Evolutionary conservation across 2,329 filamentous ascomycete genomes (phyloP).

Genomic region (Apiospora arundinis): DNA sequence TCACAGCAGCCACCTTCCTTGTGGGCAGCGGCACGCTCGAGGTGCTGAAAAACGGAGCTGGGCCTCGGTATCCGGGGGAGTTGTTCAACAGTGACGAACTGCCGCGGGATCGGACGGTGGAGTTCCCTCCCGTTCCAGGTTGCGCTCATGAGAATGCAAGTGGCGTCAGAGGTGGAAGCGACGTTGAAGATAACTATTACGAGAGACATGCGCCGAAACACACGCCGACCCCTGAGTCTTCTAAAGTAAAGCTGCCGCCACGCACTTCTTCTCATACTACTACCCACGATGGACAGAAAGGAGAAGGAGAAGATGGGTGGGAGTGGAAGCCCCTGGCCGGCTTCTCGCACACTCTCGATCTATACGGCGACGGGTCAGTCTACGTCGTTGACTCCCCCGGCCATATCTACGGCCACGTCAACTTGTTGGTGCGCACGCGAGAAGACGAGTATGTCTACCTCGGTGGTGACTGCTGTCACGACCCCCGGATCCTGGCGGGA

Average conservation of each 20-base stretch:
- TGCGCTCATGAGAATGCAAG: background rate
- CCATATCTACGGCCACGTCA: constrained; percentile 58
- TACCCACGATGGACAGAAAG: background rate
- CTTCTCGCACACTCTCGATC: constrained; percentile 52
- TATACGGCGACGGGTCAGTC: constrained; percentile 53
- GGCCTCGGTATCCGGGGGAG: constrained; percentile 36
- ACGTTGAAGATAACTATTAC: background rate
- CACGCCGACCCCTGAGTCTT: background rate
- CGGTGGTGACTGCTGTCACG: constrained; percentile 60
- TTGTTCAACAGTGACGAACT: constrained; percentile 34
- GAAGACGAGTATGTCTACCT: constrained; percentile 53
- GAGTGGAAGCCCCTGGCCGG: constrained; percentile 37
- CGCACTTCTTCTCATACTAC: background rate
- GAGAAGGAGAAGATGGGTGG: constrained; percentile 32
- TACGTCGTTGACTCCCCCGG: constrained; percentile 57
- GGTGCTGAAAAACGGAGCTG: constrained; percentile 44
- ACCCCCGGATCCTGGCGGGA: constrained; percentile 54
- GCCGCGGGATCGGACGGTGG: constrained; percentile 41
- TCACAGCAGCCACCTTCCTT: constrained; percentile 53
- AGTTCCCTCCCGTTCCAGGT: constrained; percentile 45
- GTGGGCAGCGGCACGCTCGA: constrained; percentile 55
- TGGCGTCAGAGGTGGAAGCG: background rate
- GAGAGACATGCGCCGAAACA: background rate
- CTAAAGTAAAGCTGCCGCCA: background rate
- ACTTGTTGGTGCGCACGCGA: constrained; percentile 50